Percentiles rank a stretch among this genome's conserved stretches.
phyloP scores from a whole-genome alignment of 768 basidiomycete species.

The Termitomyces sp. region DNA sequence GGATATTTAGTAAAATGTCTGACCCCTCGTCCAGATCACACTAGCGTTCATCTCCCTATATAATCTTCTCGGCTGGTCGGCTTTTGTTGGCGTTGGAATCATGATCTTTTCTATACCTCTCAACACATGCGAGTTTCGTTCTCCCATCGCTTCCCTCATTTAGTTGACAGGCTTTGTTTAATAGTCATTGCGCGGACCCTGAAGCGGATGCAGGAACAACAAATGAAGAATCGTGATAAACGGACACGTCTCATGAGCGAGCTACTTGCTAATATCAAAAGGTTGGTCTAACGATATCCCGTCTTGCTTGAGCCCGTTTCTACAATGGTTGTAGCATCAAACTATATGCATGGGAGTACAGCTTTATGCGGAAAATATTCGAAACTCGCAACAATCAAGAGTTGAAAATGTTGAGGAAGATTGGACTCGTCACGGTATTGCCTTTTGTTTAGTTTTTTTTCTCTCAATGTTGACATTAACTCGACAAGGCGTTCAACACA shows the following conservation, averaged over 20 bases:
- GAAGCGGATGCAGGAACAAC: slow-evolving; percentile 76
- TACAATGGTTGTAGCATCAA: slow-evolving; percentile 59
- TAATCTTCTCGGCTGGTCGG: slow-evolving; percentile 86
- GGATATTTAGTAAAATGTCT: neutral
- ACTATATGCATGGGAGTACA: slow-evolving; percentile 92
- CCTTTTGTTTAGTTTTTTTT: neutral
- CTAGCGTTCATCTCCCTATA: slow-evolving; percentile 91
- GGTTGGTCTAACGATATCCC: slow-evolving; percentile 29
- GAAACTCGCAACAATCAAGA: slow-evolving; percentile 81
- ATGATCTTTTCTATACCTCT: slow-evolving; percentile 83
- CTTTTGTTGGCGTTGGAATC: slow-evolving; percentile 84
- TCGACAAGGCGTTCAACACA: slow-evolving; percentile 47
- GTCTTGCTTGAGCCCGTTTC: neutral
- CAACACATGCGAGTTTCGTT: slow-evolving; percentile 45
- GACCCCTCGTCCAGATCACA: slow-evolving; percentile 47
- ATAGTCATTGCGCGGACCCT: slow-evolving; percentile 61
- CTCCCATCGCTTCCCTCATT: neutral
- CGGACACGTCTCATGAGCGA: slow-evolving; percentile 89
- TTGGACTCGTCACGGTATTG: slow-evolving; percentile 69
- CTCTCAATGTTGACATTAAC: neutral
- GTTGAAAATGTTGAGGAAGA: slow-evolving; percentile 75
- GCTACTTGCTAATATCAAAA: slow-evolving; percentile 88
- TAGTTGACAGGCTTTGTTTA: neutral
- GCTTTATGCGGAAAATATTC: slow-evolving; percentile 78
- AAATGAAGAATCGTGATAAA: slow-evolving; percentile 92